phyloP scores from a whole-genome alignment of 1,139 yeast species.

The Kazachstania sp. region DNA sequence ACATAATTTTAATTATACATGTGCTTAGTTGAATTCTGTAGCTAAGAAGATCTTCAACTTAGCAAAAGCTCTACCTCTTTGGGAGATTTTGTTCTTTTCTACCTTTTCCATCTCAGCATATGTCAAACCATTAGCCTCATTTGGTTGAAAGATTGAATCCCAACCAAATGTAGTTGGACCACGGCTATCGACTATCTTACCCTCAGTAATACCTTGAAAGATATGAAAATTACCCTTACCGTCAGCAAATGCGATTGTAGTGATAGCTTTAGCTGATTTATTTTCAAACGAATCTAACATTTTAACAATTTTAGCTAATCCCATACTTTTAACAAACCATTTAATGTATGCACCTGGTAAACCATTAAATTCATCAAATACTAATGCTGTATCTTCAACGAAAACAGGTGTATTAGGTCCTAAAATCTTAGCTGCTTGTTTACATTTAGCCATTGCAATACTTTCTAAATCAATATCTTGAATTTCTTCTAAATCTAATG shows the following conservation, averaged over 20 bases:
- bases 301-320: constrained; percentile 64
- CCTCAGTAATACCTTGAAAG: constrained; percentile 81
- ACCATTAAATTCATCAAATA: constrained; percentile 68
- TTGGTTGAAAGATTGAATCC: constrained; percentile 86
- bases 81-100: constrained; percentile 74
- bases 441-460: constrained; percentile 74
- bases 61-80: constrained; percentile 74
- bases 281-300: constrained; percentile 75
- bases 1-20: not conserved
- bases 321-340: constrained; percentile 75
- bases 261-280: constrained; percentile 78
- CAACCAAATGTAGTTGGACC: constrained; percentile 86
- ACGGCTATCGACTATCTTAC: constrained; percentile 61
- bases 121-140: constrained; percentile 44
- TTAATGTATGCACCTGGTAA: constrained; percentile 91
- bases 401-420: constrained; percentile 61
- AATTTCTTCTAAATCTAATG: constrained; percentile 76
- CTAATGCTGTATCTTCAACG: constrained; percentile 92
- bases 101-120: constrained; percentile 86
- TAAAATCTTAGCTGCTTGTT: constrained; percentile 55
- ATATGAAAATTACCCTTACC: constrained; percentile 72
- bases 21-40: not conserved
- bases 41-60: constrained; percentile 54
- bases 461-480: constrained; percentile 76
- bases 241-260: constrained; percentile 86